A percentile compares a stretch with the other conserved stretches of the same genome.
These are phyloP conservation scores for Sarocladiaceae sp. DNA, from an alignment of 2,329 filamentous ascomycete species.

Conservation along the genomic window DNA sequence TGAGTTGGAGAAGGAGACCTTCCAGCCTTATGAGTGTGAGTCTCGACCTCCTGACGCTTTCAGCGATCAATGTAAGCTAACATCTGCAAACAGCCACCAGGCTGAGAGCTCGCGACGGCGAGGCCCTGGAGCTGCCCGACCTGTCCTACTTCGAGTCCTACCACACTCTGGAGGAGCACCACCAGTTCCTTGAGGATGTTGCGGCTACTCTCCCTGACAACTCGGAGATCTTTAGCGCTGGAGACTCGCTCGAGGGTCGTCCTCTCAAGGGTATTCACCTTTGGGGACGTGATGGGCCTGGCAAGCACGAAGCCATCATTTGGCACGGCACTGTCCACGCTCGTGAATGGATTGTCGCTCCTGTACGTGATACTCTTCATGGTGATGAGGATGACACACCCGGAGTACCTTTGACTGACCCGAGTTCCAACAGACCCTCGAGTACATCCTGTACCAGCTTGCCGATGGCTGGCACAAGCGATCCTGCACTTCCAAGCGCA, in stretches of 20 bases:
- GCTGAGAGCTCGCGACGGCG: too few species aligned
- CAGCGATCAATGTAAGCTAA: too few species aligned
- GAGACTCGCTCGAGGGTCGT: slow-evolving; percentile 39
- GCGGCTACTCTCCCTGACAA: slow-evolving; percentile 33
- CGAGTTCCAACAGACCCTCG: slow-evolving; percentile 30
- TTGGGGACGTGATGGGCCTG: slow-evolving; percentile 38
- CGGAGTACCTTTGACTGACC: neutral
- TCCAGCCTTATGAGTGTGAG: too few species aligned
- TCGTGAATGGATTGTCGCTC: slow-evolving; percentile 51
- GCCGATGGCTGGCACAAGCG: slow-evolving; percentile 36
- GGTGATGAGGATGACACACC: neutral
- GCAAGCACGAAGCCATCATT: slow-evolving; percentile 45
- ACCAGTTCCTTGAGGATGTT: slow-evolving; percentile 40
- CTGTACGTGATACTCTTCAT: rapidly evolving
- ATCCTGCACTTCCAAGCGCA: slow-evolving; percentile 28
- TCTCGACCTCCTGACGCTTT: too few species aligned
- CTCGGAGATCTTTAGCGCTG: slow-evolving; percentile 42
- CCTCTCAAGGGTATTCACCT: slow-evolving; percentile 57
- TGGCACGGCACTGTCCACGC: slow-evolving; percentile 54
- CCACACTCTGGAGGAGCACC: slow-evolving; percentile 44
- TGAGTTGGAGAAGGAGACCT: slow-evolving; percentile 30
- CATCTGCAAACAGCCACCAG: too few species aligned
- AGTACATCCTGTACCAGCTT: slow-evolving; percentile 47
- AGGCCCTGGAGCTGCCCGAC: too few species aligned
- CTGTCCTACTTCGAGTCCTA: slow-evolving; percentile 51